Evolutionary conservation across 1,139 yeast species (phyloP).

Genomic region (Kodamaea fungicola): DNA sequence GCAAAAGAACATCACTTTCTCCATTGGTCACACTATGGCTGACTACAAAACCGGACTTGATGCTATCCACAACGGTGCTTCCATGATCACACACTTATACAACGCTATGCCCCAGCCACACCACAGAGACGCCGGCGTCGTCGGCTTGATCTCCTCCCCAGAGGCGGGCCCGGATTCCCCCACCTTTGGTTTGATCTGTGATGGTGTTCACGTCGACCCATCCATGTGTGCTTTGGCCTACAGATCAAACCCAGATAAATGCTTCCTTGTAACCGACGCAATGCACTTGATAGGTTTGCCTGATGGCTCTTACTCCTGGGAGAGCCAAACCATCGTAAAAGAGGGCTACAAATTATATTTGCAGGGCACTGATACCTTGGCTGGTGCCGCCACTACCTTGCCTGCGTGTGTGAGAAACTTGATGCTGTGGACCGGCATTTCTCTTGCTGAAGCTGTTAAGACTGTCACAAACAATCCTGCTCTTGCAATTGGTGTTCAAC

Average conservation of each 20-base stretch:
- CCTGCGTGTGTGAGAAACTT: conserved; percentile 54
- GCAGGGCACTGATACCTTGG: conserved; percentile 58
- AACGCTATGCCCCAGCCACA: conserved; percentile 71
- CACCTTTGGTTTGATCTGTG: conserved; percentile 57
- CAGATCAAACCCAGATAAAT: conserved; percentile 51
- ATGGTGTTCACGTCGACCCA: conserved; percentile 63
- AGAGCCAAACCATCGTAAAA: conserved; percentile 46
- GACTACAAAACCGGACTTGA: conserved; percentile 46
- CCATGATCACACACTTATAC: conserved; percentile 61
- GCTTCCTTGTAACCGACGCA: conserved; percentile 62
- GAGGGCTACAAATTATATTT: conserved; percentile 47
- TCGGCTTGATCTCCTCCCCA: conserved; percentile 51
- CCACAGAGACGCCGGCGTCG: conserved; percentile 58
- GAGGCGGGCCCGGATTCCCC: conserved; percentile 33
- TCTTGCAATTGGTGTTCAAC: conserved; percentile 40
- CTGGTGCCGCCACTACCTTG: conserved; percentile 60
- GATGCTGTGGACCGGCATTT: conserved; percentile 48
- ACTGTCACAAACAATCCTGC: conserved; percentile 61
- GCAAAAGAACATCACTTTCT: conserved; percentile 36
- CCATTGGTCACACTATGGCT: conserved; percentile 58
- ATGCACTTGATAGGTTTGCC: conserved; percentile 53
- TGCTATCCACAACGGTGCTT: conserved; percentile 52
- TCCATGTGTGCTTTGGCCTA: conserved; percentile 54
- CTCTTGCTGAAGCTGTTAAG: conserved; percentile 53
- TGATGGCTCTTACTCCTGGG: conserved; percentile 53